These are phyloP conservation scores for Volvox africanus DNA, from an alignment of 139 green algal genomes.

Conservation along the genomic window DNA sequence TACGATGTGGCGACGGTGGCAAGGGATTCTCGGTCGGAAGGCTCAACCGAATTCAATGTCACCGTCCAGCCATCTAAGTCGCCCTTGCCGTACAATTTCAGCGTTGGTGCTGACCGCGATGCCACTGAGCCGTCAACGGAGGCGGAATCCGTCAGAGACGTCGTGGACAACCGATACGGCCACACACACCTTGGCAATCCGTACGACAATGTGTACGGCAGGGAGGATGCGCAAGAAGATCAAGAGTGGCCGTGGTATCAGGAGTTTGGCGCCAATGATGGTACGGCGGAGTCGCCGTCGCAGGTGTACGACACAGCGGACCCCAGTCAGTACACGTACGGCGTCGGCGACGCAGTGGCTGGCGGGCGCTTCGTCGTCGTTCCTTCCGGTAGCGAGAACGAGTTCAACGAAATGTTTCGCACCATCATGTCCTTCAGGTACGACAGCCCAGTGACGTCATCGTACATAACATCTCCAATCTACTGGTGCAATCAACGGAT, in stretches of 20 bases:
- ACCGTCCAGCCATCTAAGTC: background rate
- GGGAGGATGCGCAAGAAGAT: background rate
- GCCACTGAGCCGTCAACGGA: background rate
- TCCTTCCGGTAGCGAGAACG: slow-evolving; percentile 11
- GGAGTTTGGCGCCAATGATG: background rate
- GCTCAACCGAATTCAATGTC: background rate
- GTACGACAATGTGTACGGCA: slow-evolving; percentile 7
- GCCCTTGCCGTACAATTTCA: slow-evolving; percentile 11
- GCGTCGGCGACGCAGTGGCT: background rate
- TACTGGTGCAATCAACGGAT: no score
- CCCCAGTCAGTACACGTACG: background rate
- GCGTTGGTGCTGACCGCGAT: background rate
- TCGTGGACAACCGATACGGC: background rate
- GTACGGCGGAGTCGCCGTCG: background rate
- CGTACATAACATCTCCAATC: no score
- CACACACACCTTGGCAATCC: background rate
- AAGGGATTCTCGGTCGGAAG: no score
- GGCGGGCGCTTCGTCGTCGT: slow-evolving; percentile 36
- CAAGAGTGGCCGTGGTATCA: no score
- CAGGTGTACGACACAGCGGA: background rate
- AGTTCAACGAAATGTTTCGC: slow-evolving; percentile 30
- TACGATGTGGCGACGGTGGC: no score
- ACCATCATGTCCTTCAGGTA: slow-evolving; percentile 38
- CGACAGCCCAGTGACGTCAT: background rate
- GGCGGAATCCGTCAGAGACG: background rate